A percentile compares a stretch with the other conserved stretches of the same genome.
Conservation (phyloP, 495 filamentous ascomycete genomes). For the Xylaria scruposa region DNA sequence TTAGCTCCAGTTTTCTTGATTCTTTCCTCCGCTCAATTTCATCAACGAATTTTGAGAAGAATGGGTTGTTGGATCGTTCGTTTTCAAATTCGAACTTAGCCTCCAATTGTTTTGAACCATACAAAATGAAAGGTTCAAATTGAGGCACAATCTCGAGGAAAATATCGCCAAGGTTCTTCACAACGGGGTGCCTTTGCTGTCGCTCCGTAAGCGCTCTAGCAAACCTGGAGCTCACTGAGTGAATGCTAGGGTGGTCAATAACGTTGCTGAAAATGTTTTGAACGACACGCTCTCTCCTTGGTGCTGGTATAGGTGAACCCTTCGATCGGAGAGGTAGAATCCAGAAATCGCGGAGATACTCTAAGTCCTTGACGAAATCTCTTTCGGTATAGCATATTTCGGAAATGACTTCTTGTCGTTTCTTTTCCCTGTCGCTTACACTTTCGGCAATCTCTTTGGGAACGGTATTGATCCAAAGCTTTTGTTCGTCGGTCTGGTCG, state of each 20-base stretch:
- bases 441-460: slow-evolving; percentile 92
- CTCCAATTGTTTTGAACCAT: slow-evolving; percentile 94
- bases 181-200: slow-evolving; percentile 88
- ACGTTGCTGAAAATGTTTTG: slow-evolving; percentile 95
- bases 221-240: slow-evolving; percentile 85
- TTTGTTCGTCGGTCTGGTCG: slow-evolving; percentile 92
- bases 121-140: slow-evolving; percentile 96
- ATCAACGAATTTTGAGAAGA: slow-evolving; percentile 91
- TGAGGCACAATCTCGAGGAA: slow-evolving; percentile 90
- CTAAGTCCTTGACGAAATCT: slow-evolving; percentile 98
- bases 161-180: slow-evolving; percentile 89
- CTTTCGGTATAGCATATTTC: slow-evolving; percentile 99
- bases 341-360: slow-evolving; percentile 99
- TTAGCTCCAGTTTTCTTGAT: slow-evolving; percentile 94
- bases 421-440: slow-evolving; percentile 90
- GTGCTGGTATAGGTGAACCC: slow-evolving; percentile 85
- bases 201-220: slow-evolving; percentile 86
- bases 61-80: slow-evolving; percentile 84
- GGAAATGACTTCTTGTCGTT: slow-evolving; percentile 96
- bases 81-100: slow-evolving; percentile 98
- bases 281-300: slow-evolving; percentile 87
- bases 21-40: slow-evolving; percentile 96
- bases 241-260: slow-evolving; percentile 78
- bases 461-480: slow-evolving; percentile 99
- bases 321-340: slow-evolving; percentile 84